Base-by-base conservation (phyloP, 352 stramenopile genomes). In the Globisporangium spinosum region DNA sequence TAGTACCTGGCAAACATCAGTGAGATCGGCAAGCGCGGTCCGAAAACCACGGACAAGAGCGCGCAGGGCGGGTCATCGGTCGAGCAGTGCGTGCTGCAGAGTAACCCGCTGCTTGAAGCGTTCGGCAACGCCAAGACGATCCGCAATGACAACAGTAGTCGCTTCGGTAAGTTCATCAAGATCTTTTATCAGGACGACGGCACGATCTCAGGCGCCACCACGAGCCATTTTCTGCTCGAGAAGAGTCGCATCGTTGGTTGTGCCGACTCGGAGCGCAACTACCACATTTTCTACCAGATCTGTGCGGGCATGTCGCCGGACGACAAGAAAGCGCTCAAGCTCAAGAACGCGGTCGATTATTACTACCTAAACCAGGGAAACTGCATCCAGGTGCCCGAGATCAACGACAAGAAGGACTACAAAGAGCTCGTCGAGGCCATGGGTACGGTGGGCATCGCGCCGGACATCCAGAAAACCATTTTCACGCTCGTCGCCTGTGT, bases 231-330 rank as follows among this genome's bases (percentile, higher is more conserved):
- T 72, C 82, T 99, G 54, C 80, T 99, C 13, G 97, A 99, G 75
- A 99, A 99, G 78, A 98, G 96, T 65, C 94, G 97, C 20, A 95
- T 99, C 29, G 89, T 99, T 1, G 87, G 89, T 27, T 98, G 98
- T 76, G 87, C 84, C 4, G 75, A 96, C 20, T 77, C 92, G 3
- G 98, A 99, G 80, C 83, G 98, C 22, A 99, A 99, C 77, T 99
- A 99, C 82, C 97, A 99, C 77, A 97, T 99, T 43, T 99, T 99
- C 74, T 99, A 99, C 77, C 91, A 99, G 76, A 73, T 99, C 17
- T 96, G 96, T 70, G 85, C 89, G 0, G 95, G 90, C 43, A 79
- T 95, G 71, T 61, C 83, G 0, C 59, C 79, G 0, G 81, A 82
- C 1, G 81, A 94, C 6, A 93, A 93, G 70, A 82, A 76, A n/a